Conservation (phyloP, 129 eudicot genomes). For the Tagetes erecta region DNA sequence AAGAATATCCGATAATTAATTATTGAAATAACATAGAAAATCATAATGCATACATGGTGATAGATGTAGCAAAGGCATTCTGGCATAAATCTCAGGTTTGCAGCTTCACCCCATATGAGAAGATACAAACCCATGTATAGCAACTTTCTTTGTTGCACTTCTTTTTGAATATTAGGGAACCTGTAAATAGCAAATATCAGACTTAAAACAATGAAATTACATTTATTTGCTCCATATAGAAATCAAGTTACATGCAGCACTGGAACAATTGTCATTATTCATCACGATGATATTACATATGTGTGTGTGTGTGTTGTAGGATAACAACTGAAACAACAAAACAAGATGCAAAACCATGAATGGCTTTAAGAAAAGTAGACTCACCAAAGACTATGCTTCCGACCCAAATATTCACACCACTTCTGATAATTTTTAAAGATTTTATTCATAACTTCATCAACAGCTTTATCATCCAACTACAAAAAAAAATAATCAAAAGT, state of each 20-base stretch:
- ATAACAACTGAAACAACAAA: background rate
- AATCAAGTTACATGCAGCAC: background rate
- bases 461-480: slow-evolving; percentile 84
- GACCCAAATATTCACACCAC: slow-evolving; percentile 91
- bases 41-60: slow-evolving; percentile 63
- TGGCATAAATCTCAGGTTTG: slow-evolving; percentile 95
- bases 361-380: slow-evolving; percentile 26
- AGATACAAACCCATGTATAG: slow-evolving; percentile 91
- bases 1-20: slow-evolving; percentile 4
- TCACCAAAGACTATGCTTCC: slow-evolving; percentile 90
- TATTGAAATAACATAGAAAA: slow-evolving; percentile 17
- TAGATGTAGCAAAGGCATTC: slow-evolving; percentile 97
- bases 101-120: slow-evolving; percentile 99
- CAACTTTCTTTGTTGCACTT: slow-evolving; percentile 87
- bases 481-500: slow-evolving; percentile 17
- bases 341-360: background rate
- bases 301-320: background rate
- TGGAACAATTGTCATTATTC: background rate
- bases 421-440: slow-evolving; percentile 81
- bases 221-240: background rate
- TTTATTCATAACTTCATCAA: slow-evolving; percentile 84
- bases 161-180: slow-evolving; percentile 93
- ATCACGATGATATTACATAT: background rate
- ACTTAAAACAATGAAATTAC: slow-evolving; percentile 10
- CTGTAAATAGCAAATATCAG: slow-evolving; percentile 37